Conservation (phyloP, 768 basidiomycete genomes). For the Cystofilobasidium macerans region DNA sequence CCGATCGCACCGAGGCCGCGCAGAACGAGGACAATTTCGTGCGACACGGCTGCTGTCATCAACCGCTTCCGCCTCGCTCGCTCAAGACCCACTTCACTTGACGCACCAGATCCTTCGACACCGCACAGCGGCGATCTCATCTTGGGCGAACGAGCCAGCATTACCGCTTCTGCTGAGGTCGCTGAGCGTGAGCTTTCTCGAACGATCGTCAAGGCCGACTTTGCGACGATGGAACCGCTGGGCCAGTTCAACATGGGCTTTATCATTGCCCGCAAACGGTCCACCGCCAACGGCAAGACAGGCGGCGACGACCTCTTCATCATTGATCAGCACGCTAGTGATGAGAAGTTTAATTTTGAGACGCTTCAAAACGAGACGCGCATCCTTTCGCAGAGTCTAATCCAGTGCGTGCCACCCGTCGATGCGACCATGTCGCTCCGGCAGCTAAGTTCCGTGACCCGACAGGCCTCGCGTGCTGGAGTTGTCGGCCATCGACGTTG, state of each 20-base stretch:
- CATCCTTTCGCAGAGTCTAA: slow-evolving; percentile 73
- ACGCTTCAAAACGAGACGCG: slow-evolving; percentile 77
- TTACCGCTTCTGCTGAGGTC: not conserved
- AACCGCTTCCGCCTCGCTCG: not conserved
- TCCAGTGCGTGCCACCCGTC: slow-evolving; percentile 69
- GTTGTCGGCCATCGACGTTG: slow-evolving; percentile 78
- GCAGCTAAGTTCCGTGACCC: too few relatives aligned
- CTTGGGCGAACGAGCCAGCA: slow-evolving; percentile 1
- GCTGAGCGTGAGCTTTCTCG: slow-evolving; percentile 63
- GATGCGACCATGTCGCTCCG: too few relatives aligned
- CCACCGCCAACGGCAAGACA: slow-evolving; percentile 18
- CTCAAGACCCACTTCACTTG: not conserved
- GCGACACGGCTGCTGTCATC: not conserved
- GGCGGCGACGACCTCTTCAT: slow-evolving; percentile 78
- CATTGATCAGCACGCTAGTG: slow-evolving; percentile 44
- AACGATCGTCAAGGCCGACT: slow-evolving; percentile 78
- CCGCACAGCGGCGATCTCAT: not conserved
- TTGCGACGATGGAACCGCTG: slow-evolving; percentile 65
- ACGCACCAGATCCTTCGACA: not conserved
- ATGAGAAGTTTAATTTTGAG: slow-evolving; percentile 99
- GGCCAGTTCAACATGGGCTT: slow-evolving; percentile 97
- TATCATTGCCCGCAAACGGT: slow-evolving; percentile 64
- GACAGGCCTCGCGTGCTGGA: slow-evolving; percentile 66
- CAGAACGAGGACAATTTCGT: not conserved
- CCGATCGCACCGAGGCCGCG: not conserved